Evolutionary conservation across 208 protist species (phyloP).

Genomic region (Trypanosoma cruzi): DNA sequence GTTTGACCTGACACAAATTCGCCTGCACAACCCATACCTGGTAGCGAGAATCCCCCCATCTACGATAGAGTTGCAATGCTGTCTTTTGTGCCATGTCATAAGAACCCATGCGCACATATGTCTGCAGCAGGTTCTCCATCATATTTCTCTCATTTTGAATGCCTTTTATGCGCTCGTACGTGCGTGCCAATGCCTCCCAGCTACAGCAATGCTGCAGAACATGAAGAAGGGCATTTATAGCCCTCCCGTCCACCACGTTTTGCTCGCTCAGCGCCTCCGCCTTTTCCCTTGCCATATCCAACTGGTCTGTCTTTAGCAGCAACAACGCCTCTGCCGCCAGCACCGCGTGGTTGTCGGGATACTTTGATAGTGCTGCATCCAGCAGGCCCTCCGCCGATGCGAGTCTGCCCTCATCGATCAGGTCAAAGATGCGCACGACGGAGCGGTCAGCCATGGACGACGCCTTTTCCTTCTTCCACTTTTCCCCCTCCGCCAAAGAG

Average conservation of each 20-base stretch:
- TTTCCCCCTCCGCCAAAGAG: no score
- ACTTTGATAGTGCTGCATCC: constrained; percentile 61
- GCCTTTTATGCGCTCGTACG: constrained; percentile 60
- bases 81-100: constrained; percentile 69
- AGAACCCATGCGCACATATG: constrained; percentile 78
- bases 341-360: constrained; percentile 56
- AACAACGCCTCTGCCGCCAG: constrained; percentile 62
- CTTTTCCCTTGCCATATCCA: constrained; percentile 40
- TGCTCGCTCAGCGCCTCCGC: constrained; percentile 48
- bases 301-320: constrained; percentile 39
- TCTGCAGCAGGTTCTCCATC: constrained; percentile 76
- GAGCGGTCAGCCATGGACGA: constrained; percentile 41
- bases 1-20: constrained; percentile 76
- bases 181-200: constrained; percentile 63
- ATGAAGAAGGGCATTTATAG: constrained; percentile 66
- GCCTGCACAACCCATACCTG: constrained; percentile 86
- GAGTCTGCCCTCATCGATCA: constrained; percentile 60
- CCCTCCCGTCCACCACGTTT: constrained; percentile 51
- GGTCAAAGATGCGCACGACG: constrained; percentile 58
- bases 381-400: constrained; percentile 63
- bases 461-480: no score
- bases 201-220: constrained; percentile 74
- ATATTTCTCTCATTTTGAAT: constrained; percentile 58
- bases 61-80: constrained; percentile 62
- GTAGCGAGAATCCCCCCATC: constrained; percentile 65